Evolutionary conservation across 2,329 filamentous ascomycete species (phyloP), one percentile per base, ranked within the genome.

Genomic region (Fusarium sp.): DNA sequence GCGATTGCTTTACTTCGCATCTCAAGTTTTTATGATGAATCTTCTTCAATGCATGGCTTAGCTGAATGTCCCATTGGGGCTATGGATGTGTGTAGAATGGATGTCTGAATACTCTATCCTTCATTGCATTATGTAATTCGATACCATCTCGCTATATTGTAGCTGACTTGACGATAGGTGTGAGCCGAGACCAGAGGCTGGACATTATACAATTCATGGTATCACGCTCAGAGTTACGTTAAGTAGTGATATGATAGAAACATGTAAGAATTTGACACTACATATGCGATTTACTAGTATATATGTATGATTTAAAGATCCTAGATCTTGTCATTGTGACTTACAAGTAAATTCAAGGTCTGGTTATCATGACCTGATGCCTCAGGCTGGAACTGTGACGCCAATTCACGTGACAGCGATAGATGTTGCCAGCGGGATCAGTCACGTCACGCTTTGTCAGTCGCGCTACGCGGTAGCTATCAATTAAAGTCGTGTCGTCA

Each of bases 381-480:
- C 20, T 45, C 44, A 50, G 25, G 43, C 43, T 4, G 2, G 20
- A 30, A 22, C 27, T 37, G 43, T 19, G 23, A 47, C 74, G 74
- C 75, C 67, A 69, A 54, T 17, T 75, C 76, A 78, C 77, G 76
- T 78, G 77, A 54, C 6, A 1, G 3, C 6, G 3, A 4, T 14
- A n/a, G n/a, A 27, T 19, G 27, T 37, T 22, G 30, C 6, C 41
- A 23, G 74, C 77, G 77, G 76, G 71, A 71, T 71, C 47, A 39
- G 73, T 78, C 78, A 77, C 78, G 78, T 80, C 78, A 79, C 78
- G 78, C 50, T 49, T 65, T 62, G 46, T 55, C 45, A 71, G 71
- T 71, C 78, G 78, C 78, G 78, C 78, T 73, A 67, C 67, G 62
- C 60, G 68, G 62, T 64, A 20, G 61, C 51, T 41, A 58, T 71